Conservation (phyloP, 2,329 filamentous ascomycete species). For the Myotisia sp. region DNA sequence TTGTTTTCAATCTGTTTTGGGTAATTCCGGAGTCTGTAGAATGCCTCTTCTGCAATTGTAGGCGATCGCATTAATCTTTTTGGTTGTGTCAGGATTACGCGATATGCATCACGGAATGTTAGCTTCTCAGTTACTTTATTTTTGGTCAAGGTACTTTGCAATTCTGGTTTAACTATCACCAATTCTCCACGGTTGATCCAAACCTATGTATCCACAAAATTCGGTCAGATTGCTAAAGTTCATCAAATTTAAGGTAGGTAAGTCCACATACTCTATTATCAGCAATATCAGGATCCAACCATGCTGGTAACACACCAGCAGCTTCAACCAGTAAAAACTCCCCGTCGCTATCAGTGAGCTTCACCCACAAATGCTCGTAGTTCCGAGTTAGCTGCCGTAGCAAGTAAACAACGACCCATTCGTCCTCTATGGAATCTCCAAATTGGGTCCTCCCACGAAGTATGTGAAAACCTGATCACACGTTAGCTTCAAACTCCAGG, state of each 20-base stretch:
- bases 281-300: conserved; percentile 84
- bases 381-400: conserved; percentile 64
- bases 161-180: conserved; percentile 48
- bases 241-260: too few species aligned
- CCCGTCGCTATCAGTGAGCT: conserved; percentile 74
- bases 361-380: conserved; percentile 63
- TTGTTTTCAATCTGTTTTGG: conserved; percentile 59
- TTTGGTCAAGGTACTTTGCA: conserved; percentile 25
- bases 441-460: conserved; percentile 71
- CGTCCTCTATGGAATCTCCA: conserved; percentile 88
- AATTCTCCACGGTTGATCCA: conserved; percentile 75
- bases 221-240: not conserved
- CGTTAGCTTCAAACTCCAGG: not conserved
- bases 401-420: conserved; percentile 91
- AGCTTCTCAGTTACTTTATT: conserved; percentile 35
- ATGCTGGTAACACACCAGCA: conserved; percentile 70
- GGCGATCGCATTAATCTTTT: conserved; percentile 53
- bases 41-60: conserved; percentile 72
- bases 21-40: conserved; percentile 75
- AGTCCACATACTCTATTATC: conserved; percentile 48
- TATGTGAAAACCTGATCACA: conserved; percentile 35
- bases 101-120: conserved; percentile 49
- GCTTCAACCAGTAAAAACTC: conserved; percentile 93
- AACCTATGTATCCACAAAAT: conserved; percentile 42
- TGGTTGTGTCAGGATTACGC: conserved; percentile 43